Evolutionary conservation across 1,284 basidiomycete species (phyloP).

Genomic region (Mycena sp.): DNA sequence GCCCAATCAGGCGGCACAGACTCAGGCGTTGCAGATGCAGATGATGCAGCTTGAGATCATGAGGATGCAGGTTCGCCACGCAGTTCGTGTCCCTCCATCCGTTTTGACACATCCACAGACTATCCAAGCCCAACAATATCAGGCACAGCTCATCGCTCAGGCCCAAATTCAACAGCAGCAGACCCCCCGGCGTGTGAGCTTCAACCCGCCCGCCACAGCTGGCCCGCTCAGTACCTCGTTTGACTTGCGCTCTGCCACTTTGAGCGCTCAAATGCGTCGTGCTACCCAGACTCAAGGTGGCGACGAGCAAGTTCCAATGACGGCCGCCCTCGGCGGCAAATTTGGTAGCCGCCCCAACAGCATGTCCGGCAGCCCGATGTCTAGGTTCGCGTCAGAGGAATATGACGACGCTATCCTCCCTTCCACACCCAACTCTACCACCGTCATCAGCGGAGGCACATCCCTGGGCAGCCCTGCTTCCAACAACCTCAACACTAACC

Average conservation of each 20-base stretch:
- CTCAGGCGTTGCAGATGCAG: slow-evolving; percentile 68
- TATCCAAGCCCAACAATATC: slow-evolving; percentile 56
- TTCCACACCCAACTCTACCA: slow-evolving; percentile 57
- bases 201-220: slow-evolving; percentile 70
- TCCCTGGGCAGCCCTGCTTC: slow-evolving; percentile 59
- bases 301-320: slow-evolving; percentile 67
- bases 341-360: slow-evolving; percentile 71
- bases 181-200: slow-evolving; percentile 42
- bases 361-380: slow-evolving; percentile 46
- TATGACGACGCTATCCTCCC: slow-evolving; percentile 46
- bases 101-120: slow-evolving; percentile 15
- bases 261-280: slow-evolving; percentile 68
- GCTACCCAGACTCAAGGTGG: slow-evolving; percentile 16
- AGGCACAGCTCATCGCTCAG: slow-evolving; percentile 52
- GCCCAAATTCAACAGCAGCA: slow-evolving; percentile 55
- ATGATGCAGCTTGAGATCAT: slow-evolving; percentile 84
- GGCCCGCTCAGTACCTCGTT: slow-evolving; percentile 69
- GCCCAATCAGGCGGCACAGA: slow-evolving; percentile 47
- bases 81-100: slow-evolving; percentile 7
- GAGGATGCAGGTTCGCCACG: slow-evolving; percentile 70
- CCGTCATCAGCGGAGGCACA: slow-evolving; percentile 76
- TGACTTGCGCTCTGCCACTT: slow-evolving; percentile 63
- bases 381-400: slow-evolving; percentile 49
- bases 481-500: slow-evolving; percentile 37
- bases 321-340: slow-evolving; percentile 77